Conservation (phyloP, 108 stramenopile genomes). For the Fragilaria radians region DNA sequence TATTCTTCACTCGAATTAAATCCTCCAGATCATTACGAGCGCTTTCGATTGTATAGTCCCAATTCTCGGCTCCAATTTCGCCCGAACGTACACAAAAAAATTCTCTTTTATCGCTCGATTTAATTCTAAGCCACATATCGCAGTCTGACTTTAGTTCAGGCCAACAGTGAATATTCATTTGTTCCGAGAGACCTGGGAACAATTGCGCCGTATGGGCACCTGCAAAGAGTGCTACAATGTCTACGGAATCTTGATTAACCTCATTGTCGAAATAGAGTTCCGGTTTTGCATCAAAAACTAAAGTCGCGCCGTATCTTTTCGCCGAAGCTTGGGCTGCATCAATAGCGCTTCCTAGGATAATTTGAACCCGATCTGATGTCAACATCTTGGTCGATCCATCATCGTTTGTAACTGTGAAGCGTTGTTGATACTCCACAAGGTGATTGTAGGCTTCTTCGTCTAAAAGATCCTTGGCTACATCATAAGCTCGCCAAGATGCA, state of each 20-base stretch:
- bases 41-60: slow-evolving; percentile 21
- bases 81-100: slow-evolving; percentile 11
- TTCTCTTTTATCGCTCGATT: slow-evolving; percentile 12
- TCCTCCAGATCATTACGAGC: slow-evolving; percentile 13
- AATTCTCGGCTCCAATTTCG: slow-evolving; percentile 22
- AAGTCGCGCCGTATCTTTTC: slow-evolving; percentile 18
- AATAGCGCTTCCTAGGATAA: slow-evolving; percentile 23
- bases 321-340: slow-evolving; percentile 21
- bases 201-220: slow-evolving; percentile 18
- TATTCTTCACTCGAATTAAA: slow-evolving; percentile 13
- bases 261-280: background rate
- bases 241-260: slow-evolving; percentile 1
- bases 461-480: slow-evolving; percentile 19
- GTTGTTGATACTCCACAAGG: slow-evolving; percentile 21
- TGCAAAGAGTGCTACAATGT: slow-evolving; percentile 22
- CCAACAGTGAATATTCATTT: slow-evolving; percentile 17
- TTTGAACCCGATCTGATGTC: slow-evolving; percentile 21
- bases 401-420: slow-evolving; percentile 22
- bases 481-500: slow-evolving; percentile 28
- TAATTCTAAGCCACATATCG: slow-evolving; percentile 20
- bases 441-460: slow-evolving; percentile 22
- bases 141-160: slow-evolving; percentile 16
- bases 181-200: slow-evolving; percentile 14
- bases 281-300: slow-evolving; percentile 9
- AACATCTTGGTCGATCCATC: slow-evolving; percentile 15